Base-by-base conservation (phyloP, 2,329 filamentous ascomycete species). In the Leptodontidium sp. region DNA sequence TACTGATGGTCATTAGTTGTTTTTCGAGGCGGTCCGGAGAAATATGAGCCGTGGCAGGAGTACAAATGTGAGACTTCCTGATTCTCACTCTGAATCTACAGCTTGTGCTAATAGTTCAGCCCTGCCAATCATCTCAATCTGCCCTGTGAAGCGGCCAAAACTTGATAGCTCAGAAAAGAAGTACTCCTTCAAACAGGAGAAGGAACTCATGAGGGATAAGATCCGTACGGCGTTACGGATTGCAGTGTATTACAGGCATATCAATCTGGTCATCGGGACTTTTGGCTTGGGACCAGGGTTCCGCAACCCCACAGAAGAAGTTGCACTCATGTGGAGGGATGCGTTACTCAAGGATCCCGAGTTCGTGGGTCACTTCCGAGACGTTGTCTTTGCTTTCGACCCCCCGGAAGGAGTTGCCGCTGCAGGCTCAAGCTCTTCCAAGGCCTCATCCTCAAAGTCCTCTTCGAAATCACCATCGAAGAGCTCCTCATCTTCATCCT, bases 121-220 rank as follows among this genome's bases (percentile, higher is more conserved):
- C 57, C 80, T 93, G 38, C 90, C 91, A 11, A 89, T 94, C n/a
- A 87, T 93, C 66, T 93, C 90, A 1, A 89, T 93, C 24, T 87
- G 90, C 26, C 91, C 92, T 11, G 88, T 90, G 8, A 87, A 90
- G 29, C 88, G 91, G 80, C 92, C 92, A 21, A 93, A 93, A 79
- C 85, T 94, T 49, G 89, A 89, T 74, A 87, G 88, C 68, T 83
- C 84, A 61, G 89, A 88, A n/a, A 84, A 83, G 70, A 87, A 87
- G 71, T 94, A 93, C 79, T 91, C 90, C 0, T 94, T 94, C 78
- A 83, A 84, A 3, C 84, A 90, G 74, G 92, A 94, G 80, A 87
- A 87, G 70, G 88, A 91, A 72, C 84, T 93, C 78, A 91, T 93
- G 80, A 86, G 85, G 75, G 89, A 91, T 75, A 93, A 93, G 80